These are phyloP conservation scores for Amylostereum areolatum DNA, from an alignment of 1,284 basidiomycete genomes.

Conservation along the genomic window DNA sequence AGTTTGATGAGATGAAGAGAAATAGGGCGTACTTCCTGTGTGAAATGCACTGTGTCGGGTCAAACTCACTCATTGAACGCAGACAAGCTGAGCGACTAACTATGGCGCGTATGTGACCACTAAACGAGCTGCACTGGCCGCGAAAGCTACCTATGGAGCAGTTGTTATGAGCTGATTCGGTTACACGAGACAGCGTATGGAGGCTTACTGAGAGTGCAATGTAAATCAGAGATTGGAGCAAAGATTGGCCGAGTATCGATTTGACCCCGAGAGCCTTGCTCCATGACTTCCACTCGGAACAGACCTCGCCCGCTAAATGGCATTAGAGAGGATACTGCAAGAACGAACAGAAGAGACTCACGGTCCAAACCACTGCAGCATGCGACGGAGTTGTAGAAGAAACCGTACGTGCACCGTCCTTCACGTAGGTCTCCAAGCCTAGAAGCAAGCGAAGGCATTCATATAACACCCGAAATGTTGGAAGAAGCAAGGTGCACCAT, in stretches of 20 bases:
- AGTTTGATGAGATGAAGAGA: neutral
- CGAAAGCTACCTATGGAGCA: slow-evolving; percentile 46
- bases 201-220: slow-evolving; percentile 52
- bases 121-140: slow-evolving; percentile 58
- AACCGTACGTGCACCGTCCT: slow-evolving; percentile 63
- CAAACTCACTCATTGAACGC: too few species aligned
- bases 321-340: slow-evolving; percentile 4
- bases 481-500: slow-evolving; percentile 43
- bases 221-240: slow-evolving; percentile 60
- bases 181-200: neutral
- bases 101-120: slow-evolving; percentile 67
- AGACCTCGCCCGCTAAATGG: slow-evolving; percentile 59
- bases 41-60: slow-evolving; percentile 54
- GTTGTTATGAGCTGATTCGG: neutral
- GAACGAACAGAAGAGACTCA: slow-evolving; percentile 30
- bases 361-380: slow-evolving; percentile 74
- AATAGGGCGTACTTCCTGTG: slow-evolving; percentile 60
- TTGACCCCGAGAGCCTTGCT: slow-evolving; percentile 48
- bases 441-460: neutral
- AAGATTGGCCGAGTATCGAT: slow-evolving; percentile 51
- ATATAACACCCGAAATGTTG: neutral
- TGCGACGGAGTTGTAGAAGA: slow-evolving; percentile 68
- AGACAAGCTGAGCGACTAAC: slow-evolving; percentile 30
- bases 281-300: slow-evolving; percentile 68
- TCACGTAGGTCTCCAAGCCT: slow-evolving; percentile 69